Conservation (phyloP, 1,284 basidiomycete species). For the Heterobasidion occidentale region DNA sequence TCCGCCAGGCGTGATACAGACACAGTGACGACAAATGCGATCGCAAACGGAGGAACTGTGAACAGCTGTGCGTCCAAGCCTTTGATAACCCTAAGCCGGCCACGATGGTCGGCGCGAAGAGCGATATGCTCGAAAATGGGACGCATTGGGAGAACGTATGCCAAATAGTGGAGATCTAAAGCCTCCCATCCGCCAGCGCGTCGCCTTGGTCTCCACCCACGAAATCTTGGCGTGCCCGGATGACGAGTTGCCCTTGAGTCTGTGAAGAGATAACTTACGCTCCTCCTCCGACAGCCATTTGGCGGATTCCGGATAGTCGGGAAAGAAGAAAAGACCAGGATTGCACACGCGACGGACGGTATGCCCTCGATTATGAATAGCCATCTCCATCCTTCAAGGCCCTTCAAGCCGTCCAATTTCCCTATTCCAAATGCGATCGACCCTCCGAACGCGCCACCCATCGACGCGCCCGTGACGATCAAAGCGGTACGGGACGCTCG, state of each 20-base stretch:
- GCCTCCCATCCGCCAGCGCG: slow-evolving; percentile 21
- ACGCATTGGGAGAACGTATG: slow-evolving; percentile 24
- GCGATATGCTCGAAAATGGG: slow-evolving; percentile 25
- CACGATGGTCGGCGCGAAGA: slow-evolving; percentile 29
- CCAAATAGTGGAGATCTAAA: slow-evolving; percentile 24
- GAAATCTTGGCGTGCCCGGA: slow-evolving; percentile 19
- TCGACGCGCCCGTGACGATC: slow-evolving; percentile 29
- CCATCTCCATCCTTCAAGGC: slow-evolving; percentile 29
- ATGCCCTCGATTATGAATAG: slow-evolving; percentile 42
- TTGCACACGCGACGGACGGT: slow-evolving; percentile 29
- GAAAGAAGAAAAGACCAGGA: slow-evolving; percentile 32
- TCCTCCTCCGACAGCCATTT: slow-evolving; percentile 27
- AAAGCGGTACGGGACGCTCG: slow-evolving; percentile 29
- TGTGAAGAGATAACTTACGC: slow-evolving; percentile 18
- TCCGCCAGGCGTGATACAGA: slow-evolving; percentile 14
- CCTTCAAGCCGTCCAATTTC: slow-evolving; percentile 21
- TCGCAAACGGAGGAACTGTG: slow-evolving; percentile 47
- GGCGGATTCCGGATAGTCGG: slow-evolving; percentile 37
- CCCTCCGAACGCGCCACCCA: slow-evolving; percentile 37
- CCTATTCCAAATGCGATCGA: slow-evolving; percentile 30
- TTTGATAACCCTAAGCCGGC: slow-evolving; percentile 35
- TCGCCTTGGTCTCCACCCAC: slow-evolving; percentile 19
- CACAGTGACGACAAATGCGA: slow-evolving; percentile 26
- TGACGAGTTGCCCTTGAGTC: slow-evolving; percentile 21
- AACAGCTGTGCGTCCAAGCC: slow-evolving; percentile 42